Evolutionary conservation across 305 asterid genomes (phyloP).

Genomic region (Fraxinus latifolia): DNA sequence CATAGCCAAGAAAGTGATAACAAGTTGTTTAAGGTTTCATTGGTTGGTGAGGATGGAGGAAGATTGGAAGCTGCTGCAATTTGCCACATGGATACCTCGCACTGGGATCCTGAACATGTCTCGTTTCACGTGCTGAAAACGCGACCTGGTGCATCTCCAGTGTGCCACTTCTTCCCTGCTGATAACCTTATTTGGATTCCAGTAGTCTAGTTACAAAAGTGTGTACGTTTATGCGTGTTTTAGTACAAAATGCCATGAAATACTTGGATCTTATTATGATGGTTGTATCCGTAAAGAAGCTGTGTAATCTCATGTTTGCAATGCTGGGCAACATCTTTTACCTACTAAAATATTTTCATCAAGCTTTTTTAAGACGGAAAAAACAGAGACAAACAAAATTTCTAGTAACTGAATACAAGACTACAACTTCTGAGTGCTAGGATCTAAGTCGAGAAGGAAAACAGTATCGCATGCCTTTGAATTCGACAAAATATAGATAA

Average conservation of each 20-base stretch:
- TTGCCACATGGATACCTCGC: conserved; percentile 67
- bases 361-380: not conserved
- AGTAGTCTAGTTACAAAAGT: conserved; percentile 4
- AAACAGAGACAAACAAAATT: not conserved
- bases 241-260: not conserved
- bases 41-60: conserved; percentile 54
- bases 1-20: conserved; percentile 58
- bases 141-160: conserved; percentile 53
- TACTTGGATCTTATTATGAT: not conserved
- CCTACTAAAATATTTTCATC: no score
- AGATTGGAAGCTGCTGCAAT: conserved; percentile 54
- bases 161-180: conserved; percentile 62
- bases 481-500: not conserved
- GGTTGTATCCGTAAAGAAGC: not conserved
- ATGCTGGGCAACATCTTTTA: no score
- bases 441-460: not conserved
- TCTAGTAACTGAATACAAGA: not conserved
- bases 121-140: conserved; percentile 47
- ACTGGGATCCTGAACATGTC: conserved; percentile 59
- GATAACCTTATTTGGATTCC: conserved; percentile 62
- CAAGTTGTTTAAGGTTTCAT: conserved; percentile 42
- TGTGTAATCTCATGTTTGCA: not conserved
- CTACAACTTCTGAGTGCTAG: not conserved
- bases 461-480: not conserved
- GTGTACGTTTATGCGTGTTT: not conserved